Evolutionary conservation across 805 yeast genomes (phyloP), one percentile per base, ranked within the genome.

Genomic region (Yamadazyma sp.): DNA sequence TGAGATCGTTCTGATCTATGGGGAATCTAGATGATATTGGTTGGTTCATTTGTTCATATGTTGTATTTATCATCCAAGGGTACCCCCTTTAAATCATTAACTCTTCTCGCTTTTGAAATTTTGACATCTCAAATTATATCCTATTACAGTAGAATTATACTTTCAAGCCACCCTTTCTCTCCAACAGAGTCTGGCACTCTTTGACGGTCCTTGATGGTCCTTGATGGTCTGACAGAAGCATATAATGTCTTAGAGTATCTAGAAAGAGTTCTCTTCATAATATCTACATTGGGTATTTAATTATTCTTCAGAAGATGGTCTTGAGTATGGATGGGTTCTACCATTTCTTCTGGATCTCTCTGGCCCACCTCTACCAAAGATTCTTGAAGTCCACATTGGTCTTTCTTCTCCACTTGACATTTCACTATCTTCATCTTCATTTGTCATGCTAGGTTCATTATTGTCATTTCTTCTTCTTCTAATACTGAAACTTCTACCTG

Each of bases 291-390:
- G n/a, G n/a, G n/a, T n/a, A n/a, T n/a, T n/a, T n/a, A n/a, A 9
- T 15, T 17, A 27, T 8, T 38, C 44, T 9, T 30, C 33, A 7
- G 42, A 35, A 4, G 23, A 13, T 16, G 48, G 48, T 31, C 53
- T 44, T 2, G 43, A 35, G 30, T 53, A 52, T 4, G 56, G 58
- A 41, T 52, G 57, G 6, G 48, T 31, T 34, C 57, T 33, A n/a
- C 32, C 38, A 15, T 31, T 32, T 35, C 51, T 35, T 16, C 45
- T 37, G 2, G 51, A 37, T 31, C 55, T 40, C 25, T 47, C 53
- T 1, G 54, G 52, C 1, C 56, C 30, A 9, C 19, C 25, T 23
- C 31, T 34, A 24, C 25, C 31, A 13, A 29, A 18, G 19, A 12
- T 23, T 16, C 22, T 24, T 20, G 20, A 9, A 3, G 41, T 21